Percentiles rank a stretch among this genome's conserved stretches.
Evolutionary conservation across 2,329 filamentous ascomycete genomes (phyloP).

Genomic region (Coniochaeta sp.): DNA sequence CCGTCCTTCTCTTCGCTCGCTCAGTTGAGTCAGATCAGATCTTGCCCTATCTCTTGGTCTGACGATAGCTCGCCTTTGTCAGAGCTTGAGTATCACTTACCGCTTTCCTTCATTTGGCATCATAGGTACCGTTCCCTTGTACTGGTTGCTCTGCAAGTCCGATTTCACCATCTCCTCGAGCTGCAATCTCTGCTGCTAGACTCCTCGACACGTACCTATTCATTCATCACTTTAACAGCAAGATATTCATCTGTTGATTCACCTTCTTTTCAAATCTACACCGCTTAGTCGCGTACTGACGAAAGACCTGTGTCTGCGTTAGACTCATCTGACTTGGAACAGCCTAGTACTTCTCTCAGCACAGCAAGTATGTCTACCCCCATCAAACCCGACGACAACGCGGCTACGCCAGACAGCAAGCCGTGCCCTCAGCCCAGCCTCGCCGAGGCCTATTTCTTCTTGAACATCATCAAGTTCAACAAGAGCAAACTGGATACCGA

Average conservation of each 20-base stretch:
- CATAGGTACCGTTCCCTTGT: neutral
- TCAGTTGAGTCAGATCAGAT: neutral
- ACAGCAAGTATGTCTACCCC: conserved; percentile 3
- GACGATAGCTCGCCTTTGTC: neutral
- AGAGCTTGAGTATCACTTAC: neutral
- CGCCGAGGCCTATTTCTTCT: conserved; percentile 35
- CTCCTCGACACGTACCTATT: neutral
- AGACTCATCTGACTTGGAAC: neutral
- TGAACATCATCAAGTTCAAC: conserved; percentile 34
- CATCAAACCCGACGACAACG: neutral
- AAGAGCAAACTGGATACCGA: conserved; percentile 36
- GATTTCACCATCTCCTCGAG: neutral
- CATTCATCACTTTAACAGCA: neutral
- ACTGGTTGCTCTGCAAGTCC: neutral
- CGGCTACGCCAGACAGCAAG: neutral
- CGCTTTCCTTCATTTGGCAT: neutral
- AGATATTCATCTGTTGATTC: too few species aligned
- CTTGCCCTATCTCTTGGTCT: neutral
- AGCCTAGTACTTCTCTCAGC: neutral
- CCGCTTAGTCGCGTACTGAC: neutral
- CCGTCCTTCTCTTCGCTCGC: neutral
- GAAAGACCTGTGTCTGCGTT: neutral
- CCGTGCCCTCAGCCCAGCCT: conserved; percentile 23
- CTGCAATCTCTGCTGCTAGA: neutral
- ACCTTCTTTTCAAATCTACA: neutral